A percentile compares a stretch with the other conserved stretches of the same genome.
Conservation (phyloP, 2,329 filamentous ascomycete genomes). For the Zymoseptoria pseudotritici region DNA sequence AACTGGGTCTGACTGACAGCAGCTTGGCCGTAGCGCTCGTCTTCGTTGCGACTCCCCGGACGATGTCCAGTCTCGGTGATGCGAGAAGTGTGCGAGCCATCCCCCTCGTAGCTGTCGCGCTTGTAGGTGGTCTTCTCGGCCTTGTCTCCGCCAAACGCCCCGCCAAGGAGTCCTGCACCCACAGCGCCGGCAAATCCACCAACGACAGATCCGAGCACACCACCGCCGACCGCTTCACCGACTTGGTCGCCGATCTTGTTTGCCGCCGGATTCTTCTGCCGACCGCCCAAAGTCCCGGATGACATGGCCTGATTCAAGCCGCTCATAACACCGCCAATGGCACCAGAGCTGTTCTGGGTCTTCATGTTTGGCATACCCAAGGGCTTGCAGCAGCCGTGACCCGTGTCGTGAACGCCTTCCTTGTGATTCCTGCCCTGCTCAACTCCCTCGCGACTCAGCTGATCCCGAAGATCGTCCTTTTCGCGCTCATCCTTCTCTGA, state of each 20-base stretch:
- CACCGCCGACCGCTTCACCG: conserved; percentile 55
- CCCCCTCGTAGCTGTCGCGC: conserved; percentile 48
- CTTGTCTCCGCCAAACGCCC: conserved; percentile 44
- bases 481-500: conserved; percentile 53
- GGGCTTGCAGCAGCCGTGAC: conserved; percentile 77
- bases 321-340: conserved; percentile 33
- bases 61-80: conserved; percentile 55
- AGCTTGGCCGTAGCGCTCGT: conserved; percentile 51
- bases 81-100: conserved; percentile 55
- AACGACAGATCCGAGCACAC: conserved; percentile 62
- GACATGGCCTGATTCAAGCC: conserved; percentile 26
- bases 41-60: conserved; percentile 16
- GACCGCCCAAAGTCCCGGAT: conserved; percentile 32
- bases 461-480: conserved; percentile 60
- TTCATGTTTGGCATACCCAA: conserved; percentile 65
- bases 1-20: conserved; percentile 54
- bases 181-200: conserved; percentile 56
- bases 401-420: conserved; percentile 72
- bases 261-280: conserved; percentile 14
- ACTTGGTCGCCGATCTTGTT: conserved; percentile 44
- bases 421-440: conserved; percentile 75
- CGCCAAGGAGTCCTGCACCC: conserved; percentile 56
- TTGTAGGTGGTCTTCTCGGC: conserved; percentile 47
- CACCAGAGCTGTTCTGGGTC: conserved; percentile 37
- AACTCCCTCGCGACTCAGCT: conserved; percentile 74